phyloP scores from a whole-genome alignment of 73 alveolate species.

The Loxodes magnus region DNA sequence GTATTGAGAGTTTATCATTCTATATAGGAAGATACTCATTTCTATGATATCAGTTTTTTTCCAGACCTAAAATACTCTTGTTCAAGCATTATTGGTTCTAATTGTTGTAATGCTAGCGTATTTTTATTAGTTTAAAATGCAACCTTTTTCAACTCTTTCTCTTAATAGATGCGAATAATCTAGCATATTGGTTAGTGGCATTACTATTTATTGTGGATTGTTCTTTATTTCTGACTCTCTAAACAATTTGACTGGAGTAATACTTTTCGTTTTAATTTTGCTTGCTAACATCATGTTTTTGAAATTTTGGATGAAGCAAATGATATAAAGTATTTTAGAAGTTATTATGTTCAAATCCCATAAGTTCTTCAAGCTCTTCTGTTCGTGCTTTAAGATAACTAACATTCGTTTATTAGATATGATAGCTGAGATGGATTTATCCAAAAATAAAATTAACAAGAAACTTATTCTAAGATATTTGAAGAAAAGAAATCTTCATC shows the following conservation, averaged over 20 bases:
- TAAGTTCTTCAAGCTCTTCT: no score
- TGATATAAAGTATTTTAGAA: no score
- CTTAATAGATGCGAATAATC: neutral
- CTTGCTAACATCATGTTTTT: no score
- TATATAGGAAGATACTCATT: constrained; percentile 11
- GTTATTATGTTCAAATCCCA: no score
- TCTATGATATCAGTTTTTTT: neutral
- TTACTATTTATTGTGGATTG: constrained; percentile 9
- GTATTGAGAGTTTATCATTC: constrained; percentile 19
- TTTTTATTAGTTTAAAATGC: neutral
- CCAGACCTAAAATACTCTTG: no score
- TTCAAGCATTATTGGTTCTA: constrained; percentile 3
- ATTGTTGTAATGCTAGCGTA: neutral
- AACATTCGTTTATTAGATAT: no score
- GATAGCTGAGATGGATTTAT: no score
- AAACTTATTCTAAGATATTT: no score
- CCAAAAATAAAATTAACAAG: no score
- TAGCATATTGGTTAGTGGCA: constrained; percentile 2
- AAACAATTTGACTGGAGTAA: neutral
- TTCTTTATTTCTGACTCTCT: neutral
- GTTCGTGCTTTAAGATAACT: no score
- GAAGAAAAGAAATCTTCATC: no score
- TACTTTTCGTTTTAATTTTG: neutral
- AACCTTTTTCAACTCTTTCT: constrained; percentile 1
- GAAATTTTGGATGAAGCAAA: no score